Evolutionary conservation across 805 yeast species (phyloP), one percentile per base, ranked within the genome.

Genomic region (Gaillardinia entomophila): DNA sequence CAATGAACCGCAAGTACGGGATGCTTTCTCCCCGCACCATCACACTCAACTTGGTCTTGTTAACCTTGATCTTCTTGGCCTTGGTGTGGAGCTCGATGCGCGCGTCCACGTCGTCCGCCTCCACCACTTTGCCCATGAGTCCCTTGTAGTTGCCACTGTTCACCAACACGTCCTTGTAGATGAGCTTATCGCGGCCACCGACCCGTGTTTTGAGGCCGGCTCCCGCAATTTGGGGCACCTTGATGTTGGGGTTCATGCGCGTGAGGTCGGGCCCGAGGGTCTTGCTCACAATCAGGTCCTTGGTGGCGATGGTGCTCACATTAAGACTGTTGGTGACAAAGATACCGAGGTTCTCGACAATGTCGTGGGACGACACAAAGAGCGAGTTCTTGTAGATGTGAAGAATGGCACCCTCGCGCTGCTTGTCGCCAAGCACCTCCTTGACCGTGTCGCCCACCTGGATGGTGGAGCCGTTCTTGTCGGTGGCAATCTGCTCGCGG

Each of bases 111-210:
- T 94, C 98, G 48, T 87, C 92, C 7, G 96, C 87, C 53, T 92
- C 97, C 45, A 84, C 82, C 27, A 92, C 86, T 43, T 86, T 83
- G 55, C 98, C 98, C 64, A 82, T 79, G 45, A 87, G 77, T 28
- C 98, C 97, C 62, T 92, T 92, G 57, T 90, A 87, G 19, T 95
- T 92, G n/a, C 96, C 87, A 50, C 83, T 79, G 24, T 85, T 76
- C 30, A 92, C 83, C 42, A 87, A 77, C 15, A 92, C 96, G 37
- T 82, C 82, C 51, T 86, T 87, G 45, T 86, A 83, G 24, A 92
- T 51, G 18, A 94, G 77, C 30, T 75, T 75, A 55, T 87, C 96
- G 44, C 95, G 77, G 6, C 95, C 96, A 34, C 79, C 76, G 33
- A 65, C 70, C 39, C 64, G 60, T 33, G 77, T 70, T 14, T 58